Evolutionary conservation across 1,139 yeast species (phyloP), one percentile per base, ranked within the genome.

Genomic region (Lodderomyces beijingensis): DNA sequence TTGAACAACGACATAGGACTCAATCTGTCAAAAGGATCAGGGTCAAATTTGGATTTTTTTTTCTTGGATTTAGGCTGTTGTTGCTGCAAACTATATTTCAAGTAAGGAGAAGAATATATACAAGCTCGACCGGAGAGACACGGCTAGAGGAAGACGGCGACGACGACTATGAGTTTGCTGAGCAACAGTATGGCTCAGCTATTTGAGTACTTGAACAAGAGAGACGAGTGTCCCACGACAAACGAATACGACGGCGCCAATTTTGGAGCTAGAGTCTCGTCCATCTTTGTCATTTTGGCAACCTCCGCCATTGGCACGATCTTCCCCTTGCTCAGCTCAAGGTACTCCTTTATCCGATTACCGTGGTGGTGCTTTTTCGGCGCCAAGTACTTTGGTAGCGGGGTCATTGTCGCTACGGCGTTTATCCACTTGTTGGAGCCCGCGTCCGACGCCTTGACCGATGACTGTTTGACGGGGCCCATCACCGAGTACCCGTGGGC

Each of bases 331-430:
- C 47, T 79, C 20, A 65, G 82, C 1, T 74, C 83, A 16, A 63
- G 59, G 41, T 70, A 69, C 49, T 72, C 78, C 3, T 65, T 65
- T 45, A 59, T 79, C 30, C 61, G 69, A 40, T 49, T 79, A 44
- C 88, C 81, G 2, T 51, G 65, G 12, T 69, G 77, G 75, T 71
- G 79, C 36, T 86, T 77, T 50, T 76, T 83, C 49, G 59, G 79
- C 28, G 84, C 88, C 35, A 85, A 84, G 50, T 85, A 74, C 62
- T 87, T 88, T 53, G 96, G 96, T 40, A 81, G 95, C 1, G 96
- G 96, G 32, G 96, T 88, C 32, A 88, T 88, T 50, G 69, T 87
- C 7, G 91, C 96, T 1, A 88, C 96, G 1, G 88, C 95, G 0
- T 82, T 86, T 47, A 79, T 88, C 36, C 96, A 88, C 58, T 64